Conservation (phyloP, 306 rosid genomes). For the Casuarina equisetifolia region DNA sequence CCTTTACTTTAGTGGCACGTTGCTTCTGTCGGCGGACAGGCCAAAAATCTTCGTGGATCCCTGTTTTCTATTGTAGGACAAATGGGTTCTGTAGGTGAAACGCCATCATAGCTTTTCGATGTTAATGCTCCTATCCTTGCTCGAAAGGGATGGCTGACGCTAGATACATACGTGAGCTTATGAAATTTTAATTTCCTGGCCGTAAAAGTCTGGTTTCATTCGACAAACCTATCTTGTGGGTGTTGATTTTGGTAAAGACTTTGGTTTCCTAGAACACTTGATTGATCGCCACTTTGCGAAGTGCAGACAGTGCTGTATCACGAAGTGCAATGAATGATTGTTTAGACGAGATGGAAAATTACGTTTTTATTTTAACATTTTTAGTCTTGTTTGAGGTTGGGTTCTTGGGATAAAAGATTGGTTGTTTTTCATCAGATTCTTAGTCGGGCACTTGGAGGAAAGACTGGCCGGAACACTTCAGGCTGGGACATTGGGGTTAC, state of each 20-base stretch:
- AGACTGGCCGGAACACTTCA: conserved; percentile 55
- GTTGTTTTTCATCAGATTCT: conserved; percentile 44
- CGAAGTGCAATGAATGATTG: neutral
- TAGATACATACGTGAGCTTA: neutral
- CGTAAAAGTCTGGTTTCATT: neutral
- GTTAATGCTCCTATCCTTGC: neutral
- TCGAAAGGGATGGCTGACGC: neutral
- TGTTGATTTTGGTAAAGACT: neutral
- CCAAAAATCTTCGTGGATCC: neutral
- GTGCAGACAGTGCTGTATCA: neutral
- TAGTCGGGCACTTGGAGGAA: conserved; percentile 85
- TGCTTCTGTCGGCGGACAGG: neutral
- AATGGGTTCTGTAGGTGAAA: neutral
- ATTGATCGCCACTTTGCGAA: neutral
- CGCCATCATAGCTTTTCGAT: neutral
- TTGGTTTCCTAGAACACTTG: neutral
- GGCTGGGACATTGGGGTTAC: conserved; percentile 93
- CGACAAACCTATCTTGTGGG: neutral
- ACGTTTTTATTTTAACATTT: neutral
- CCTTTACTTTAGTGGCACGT: neutral
- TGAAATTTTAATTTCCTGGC: neutral
- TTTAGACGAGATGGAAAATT: neutral
- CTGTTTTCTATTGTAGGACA: neutral
- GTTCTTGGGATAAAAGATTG: too few relatives aligned
- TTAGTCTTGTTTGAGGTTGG: neutral